These are phyloP conservation scores for Aspergillus persii DNA, from an alignment of 2,329 filamentous ascomycete species.

Conservation along the genomic window DNA sequence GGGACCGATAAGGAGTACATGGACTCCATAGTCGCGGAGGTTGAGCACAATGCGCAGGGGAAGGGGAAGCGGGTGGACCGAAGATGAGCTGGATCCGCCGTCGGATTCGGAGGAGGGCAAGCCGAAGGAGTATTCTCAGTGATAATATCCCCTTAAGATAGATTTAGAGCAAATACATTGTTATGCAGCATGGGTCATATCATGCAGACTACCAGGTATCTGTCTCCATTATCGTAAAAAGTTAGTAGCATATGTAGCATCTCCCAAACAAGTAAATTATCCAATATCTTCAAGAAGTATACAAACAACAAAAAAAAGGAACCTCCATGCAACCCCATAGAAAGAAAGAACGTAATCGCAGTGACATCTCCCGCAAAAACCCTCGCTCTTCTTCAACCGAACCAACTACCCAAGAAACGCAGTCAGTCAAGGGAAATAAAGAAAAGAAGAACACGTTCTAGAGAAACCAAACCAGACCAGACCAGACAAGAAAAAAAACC, in stretches of 20 bases:
- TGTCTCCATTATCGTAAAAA: not conserved
- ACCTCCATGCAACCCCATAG: not conserved
- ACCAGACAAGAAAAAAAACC: not conserved
- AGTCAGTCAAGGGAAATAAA: not conserved
- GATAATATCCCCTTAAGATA: not conserved
- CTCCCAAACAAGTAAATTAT: conserved; percentile 4
- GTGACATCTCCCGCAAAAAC: not conserved
- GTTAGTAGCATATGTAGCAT: not conserved
- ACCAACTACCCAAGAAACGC: too few relatives aligned
- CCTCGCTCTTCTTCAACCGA: too few relatives aligned
- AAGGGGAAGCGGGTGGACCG: conserved; percentile 68
- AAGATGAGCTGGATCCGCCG: conserved; percentile 67
- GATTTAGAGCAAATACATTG: not conserved
- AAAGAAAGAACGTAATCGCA: not conserved
- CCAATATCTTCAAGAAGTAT: conserved; percentile 9
- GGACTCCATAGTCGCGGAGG: conserved; percentile 74
- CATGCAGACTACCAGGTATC: too few relatives aligned
- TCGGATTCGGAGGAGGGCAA: conserved; percentile 20
- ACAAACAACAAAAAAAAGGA: not conserved
- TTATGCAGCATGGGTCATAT: not conserved
- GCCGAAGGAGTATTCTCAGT: not conserved
- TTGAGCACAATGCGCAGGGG: conserved; percentile 73
- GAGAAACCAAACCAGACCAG: too few relatives aligned
- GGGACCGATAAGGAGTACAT: conserved; percentile 71
- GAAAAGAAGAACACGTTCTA: not conserved